Evolutionary conservation across 2,329 filamentous ascomycete genomes (phyloP), one percentile per base, ranked within the genome.

Genomic region (Pezicula radicicola): DNA sequence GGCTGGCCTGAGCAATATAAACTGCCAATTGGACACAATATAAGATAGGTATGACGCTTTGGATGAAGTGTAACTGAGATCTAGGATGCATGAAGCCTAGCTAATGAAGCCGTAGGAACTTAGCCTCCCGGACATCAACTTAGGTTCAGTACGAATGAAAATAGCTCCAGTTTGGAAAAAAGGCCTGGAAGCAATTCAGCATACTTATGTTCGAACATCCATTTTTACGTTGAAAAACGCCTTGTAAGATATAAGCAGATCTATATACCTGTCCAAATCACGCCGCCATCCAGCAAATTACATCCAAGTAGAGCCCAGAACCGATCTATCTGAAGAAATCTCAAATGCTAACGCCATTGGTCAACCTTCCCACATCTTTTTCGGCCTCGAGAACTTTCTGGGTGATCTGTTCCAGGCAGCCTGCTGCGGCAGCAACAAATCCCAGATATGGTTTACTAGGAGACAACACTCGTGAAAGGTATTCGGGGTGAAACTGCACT

Each of bases 401-500:
- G 15, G 62, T 65, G 41, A 66, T 48, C 40, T 60, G 54, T 28
- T 67, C 62, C 19, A 68, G 49, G 37, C 64, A 66, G 18, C 63
- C 64, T 7, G 61, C 52, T 15, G 83, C 83, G 2, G 91, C 89
- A 30, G 91, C 91, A 44, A 96, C 81, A 68, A 96, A 92, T 44
- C 91, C 91, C 19, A 96, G 77, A 71, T 90, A 94, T 1, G 89
- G 85, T 66, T 83, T 83, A 64, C 82, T 87, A 0, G 89, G 89
- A 46, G 82, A 75, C 55, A 95, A 73, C 2, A 94, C 91, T 48
- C 87, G 80, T 60, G 81, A 87, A 47, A 89, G 76, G 66, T 93
- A 96, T 70, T 97, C 91, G 2, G 92, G 91, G 68, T 96, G 91
- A 70, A 88, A 93, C 70, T 96, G 92, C 8, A 94, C 88, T 56